Evolutionary conservation across 129 eudicot genomes (phyloP), one percentile per base, ranked within the genome.

Genomic region (Helianthus tuberosus): DNA sequence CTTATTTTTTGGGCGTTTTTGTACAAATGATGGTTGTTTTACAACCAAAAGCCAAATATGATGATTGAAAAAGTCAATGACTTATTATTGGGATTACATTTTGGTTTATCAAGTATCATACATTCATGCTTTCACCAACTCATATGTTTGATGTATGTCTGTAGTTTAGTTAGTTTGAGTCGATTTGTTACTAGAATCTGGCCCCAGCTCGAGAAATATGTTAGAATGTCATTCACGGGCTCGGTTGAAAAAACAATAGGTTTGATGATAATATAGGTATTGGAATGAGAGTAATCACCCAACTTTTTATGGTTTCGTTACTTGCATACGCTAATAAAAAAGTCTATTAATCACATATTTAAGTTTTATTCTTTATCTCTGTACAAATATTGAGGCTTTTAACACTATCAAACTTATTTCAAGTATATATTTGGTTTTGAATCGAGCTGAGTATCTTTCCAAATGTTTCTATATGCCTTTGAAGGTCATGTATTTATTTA

Each of bases 101-200:
- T 71, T 27, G 71, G 72, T 71, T 70, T 20, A 62, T n/a, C 44
- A 25, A 16, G 55, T 52, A 23, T 70, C 32, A 15, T 16, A 53
- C 36, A 57, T 57, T 20, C 32, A 58, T 43, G 41, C 63, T 15
- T 50, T 36, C 59, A 20, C 35, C 16, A 20, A 52, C 36, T 36
- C 63, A 25, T 52, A 54, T 70, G 53, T 64, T 39, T 71, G 59
- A 68, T 43, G 20, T 49, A 46, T 84, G 76, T 53, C 82, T 71
- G 75, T 74, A 71, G 84, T 64, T 36, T 15, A 38, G 49, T 38
- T 38, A n/a, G 29, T n/a, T 64, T 64, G 68, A 38, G 49, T n/a
- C 27, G 13, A 64, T 36, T 39, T 13, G 27, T 15, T 5, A 15
- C 29, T 39, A 38, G 15, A 52, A 11, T 53, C 38, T 53, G 50